Evolutionary conservation across 2,329 filamentous ascomycete species (phyloP), one percentile per base, ranked within the genome.

Genomic region (Alternaria triticina): DNA sequence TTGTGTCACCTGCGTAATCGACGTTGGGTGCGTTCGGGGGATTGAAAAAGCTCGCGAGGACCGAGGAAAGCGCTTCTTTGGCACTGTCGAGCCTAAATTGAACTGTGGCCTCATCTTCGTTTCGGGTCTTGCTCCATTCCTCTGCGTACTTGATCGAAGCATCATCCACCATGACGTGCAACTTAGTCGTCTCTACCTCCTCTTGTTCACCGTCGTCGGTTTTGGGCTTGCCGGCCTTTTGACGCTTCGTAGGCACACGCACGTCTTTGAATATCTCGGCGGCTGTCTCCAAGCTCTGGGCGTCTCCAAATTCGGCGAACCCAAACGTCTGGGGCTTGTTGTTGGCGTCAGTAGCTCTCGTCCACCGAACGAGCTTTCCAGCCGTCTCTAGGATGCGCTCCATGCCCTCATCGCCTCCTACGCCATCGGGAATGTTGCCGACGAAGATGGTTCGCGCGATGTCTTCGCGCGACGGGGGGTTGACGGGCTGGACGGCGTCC

Each of bases 291-390:
- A 99, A 85, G 69, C 94, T 95, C 79, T 97, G 92, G 23, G 90
- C 89, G 79, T 98, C 94, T 67, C 97, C 95, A 80, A 92, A 99
- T 80, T 97, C 92, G 63, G 95, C 96, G 81, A 99, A 98, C 13
- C 95, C 96, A 83, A 98, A 98, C 67, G 90, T 91, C 80, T 91
- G 90, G 59, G 90, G 89, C 81, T 95, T 96, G 69, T 91, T 89
- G 69, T 93, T 90, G n/a, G 91, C 89, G 78, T 92, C 89, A 17
- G 87, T 88, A 33, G 89, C 90, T 64, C 93, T 86, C 67, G 94
- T 94, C 94, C 94, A 99, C 72, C 93, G 90, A 67, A 91, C 89
- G 66, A 99, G 82, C 76, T 86, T 89, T 44, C 94, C 94, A 0
- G 91, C 91, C n/a, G 90, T 87, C 49, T 87, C 83, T 46, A 99